Evolutionary conservation across 176 grass and related monocot species (phyloP), one percentile per base, ranked within the genome.

Genomic region (Sorghum bicolor): DNA sequence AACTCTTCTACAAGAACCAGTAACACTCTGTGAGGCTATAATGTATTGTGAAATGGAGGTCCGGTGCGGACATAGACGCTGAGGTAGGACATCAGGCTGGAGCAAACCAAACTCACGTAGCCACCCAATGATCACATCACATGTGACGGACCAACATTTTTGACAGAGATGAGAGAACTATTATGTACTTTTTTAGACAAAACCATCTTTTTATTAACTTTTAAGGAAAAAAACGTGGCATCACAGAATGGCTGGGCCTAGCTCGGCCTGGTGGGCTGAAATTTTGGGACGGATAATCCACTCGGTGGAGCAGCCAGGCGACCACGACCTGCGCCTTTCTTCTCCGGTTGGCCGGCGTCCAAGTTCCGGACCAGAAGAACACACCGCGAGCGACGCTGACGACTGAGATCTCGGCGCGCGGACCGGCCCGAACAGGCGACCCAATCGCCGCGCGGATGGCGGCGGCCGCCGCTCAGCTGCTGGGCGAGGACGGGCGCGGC

Each of bases 401-500:
- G 53, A 78, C 31, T 74, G 25, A 81, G 64, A 86, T 89, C 83
- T 65, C 64, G 64, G 10, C 71, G 38, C 14, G 7, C 63, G 14
- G 34, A 28, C 67, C 44, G 34, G 20, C 25, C 36, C 12, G 10
- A 44, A 15, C 25, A 50, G 71, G 71, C 71, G 71, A 29, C 44
- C 26, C 17, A 17, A n/a, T 22, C 19, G 44, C 19, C 39, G 16
- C 50, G 52, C 20, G 52, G 64, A 79, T 80, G 84, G 84, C 91
- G 64, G 83, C 45, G 41, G 79, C 77, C 15, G 82, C 88, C 44
- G 81, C 87, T 73, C 85, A 82, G 85, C 87, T 99, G n/a, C 87
- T 99, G 69, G 96, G 96, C 39, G 93, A 99, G 70, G 96, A 99
- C 69, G 96, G 96, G n/a, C 77, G 76, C 53, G 93, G 93, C 28